Base-by-base conservation (phyloP, 306 rosid genomes). In the Vigna mungo region DNA sequence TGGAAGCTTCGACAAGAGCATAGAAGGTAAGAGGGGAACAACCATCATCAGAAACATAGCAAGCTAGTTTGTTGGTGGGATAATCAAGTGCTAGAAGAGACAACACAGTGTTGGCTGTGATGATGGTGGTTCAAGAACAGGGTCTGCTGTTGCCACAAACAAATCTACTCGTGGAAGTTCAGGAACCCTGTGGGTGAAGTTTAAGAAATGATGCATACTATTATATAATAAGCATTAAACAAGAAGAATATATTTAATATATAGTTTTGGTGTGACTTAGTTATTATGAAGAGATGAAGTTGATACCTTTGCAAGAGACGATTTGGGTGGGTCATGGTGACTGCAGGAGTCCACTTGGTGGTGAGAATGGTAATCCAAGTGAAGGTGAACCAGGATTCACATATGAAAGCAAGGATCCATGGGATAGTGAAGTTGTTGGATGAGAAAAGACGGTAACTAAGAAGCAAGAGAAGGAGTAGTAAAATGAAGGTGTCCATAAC, bases 11-110 rank as follows among this genome's bases (percentile, higher is more conserved):
- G 2, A 78, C 20, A 67, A 91, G 97, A 11, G 84, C 87, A 71
- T 83, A 84, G 11, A 75, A 87, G 49, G 85, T 83, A 17, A 88
- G 37, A 63, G 88, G 87, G 8, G 97, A 89, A 43, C 88, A 89
- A 0, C 87, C 97, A 86, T 91, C 97, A 54, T 91, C 97, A 0
- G 94, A 89, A 9, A 91, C 91, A 68, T 91, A 91, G 80, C 94
- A 91, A 75, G 94, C 92, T 20, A 91, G 75, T 76, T 89, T 91
- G 71, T 86, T 30, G 54, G 85, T 12, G 0, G 94, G 97, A 25
- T 91, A 91, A 49, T 91, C 91, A 41, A 91, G 43, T 0, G 97
- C 90, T 59, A 91, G 51, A 5, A 91, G 64, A n/a, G 97, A 91
- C 27, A 91, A 53, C 6, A 91, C 92, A 0, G 94, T 91, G 77